Conservation (phyloP, 306 rosid species). For the Lathyrus aphaca region DNA sequence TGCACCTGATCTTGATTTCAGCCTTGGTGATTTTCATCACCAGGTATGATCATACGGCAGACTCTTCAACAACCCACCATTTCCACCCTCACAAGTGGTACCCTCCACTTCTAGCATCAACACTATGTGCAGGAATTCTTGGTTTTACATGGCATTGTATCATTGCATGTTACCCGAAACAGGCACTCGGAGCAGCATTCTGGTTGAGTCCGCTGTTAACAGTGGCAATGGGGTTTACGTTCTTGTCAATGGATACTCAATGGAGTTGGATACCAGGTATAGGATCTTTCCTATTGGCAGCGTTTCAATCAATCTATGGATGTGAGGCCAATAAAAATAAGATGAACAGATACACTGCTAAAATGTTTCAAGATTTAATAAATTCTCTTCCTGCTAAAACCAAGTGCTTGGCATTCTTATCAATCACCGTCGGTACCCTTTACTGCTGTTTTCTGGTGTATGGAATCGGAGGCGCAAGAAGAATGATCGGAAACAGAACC, state of each 20-base stretch:
- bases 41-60: slow-evolving; percentile 44
- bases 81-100: slow-evolving; percentile 64
- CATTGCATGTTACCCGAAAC: slow-evolving; percentile 47
- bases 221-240: slow-evolving; percentile 46
- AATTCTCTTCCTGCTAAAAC: slow-evolving; percentile 52
- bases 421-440: slow-evolving; percentile 43
- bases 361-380: slow-evolving; percentile 52
- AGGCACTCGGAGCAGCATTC: slow-evolving; percentile 58
- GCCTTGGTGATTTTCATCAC: slow-evolving; percentile 47
- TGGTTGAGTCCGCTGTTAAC: slow-evolving; percentile 63
- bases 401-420: slow-evolving; percentile 32
- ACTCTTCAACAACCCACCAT: slow-evolving; percentile 50
- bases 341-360: slow-evolving; percentile 52
- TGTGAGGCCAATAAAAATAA: slow-evolving; percentile 54
- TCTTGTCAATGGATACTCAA: slow-evolving; percentile 50
- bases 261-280: slow-evolving; percentile 50
- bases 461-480: slow-evolving; percentile 70
- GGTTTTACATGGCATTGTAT: slow-evolving; percentile 62
- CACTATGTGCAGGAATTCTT: slow-evolving; percentile 50
- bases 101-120: slow-evolving; percentile 61
- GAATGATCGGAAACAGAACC: no score
- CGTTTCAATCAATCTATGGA: slow-evolving; percentile 56
- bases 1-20: slow-evolving; percentile 50
- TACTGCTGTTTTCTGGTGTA: slow-evolving; percentile 54
- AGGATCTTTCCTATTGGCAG: slow-evolving; percentile 47